A percentile compares a stretch with the other conserved stretches of the same genome.
Evolutionary conservation across 2,329 filamentous ascomycete species (phyloP).

Genomic region (Escovopsis sp.): DNA sequence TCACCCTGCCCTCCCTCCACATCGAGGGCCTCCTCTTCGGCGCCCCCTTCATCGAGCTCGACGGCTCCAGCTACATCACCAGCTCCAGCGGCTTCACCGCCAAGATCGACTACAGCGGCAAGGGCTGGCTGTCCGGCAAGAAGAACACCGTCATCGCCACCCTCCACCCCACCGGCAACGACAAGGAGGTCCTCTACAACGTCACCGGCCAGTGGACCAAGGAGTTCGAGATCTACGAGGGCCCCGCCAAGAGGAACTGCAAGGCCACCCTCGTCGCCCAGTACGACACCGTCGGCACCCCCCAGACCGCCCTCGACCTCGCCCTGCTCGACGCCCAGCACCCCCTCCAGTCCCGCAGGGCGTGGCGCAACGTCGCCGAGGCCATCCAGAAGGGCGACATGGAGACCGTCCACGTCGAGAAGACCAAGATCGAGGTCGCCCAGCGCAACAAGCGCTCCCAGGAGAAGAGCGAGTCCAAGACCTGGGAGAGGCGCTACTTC

Average conservation of each 20-base stretch:
- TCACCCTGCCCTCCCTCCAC: conserved; percentile 80
- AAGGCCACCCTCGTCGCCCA: conserved; percentile 35
- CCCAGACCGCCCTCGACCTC: conserved; percentile 53
- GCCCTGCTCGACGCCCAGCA: conserved; percentile 66
- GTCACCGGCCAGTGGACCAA: conserved; percentile 84
- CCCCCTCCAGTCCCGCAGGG: conserved; percentile 71
- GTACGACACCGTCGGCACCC: conserved; percentile 42
- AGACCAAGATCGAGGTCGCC: conserved; percentile 77
- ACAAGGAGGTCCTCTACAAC: conserved; percentile 65
- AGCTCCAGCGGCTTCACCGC: conserved; percentile 76
- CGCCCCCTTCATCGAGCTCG: conserved; percentile 79
- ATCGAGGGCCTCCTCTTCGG: conserved; percentile 86
- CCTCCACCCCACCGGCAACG: conserved; percentile 54
- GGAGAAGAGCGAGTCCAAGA: conserved; percentile 57
- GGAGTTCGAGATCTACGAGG: conserved; percentile 61
- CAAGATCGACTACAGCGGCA: conserved; percentile 85
- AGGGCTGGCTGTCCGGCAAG: conserved; percentile 89
- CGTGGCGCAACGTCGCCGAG: conserved; percentile 73
- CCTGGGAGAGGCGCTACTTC: conserved; percentile 82
- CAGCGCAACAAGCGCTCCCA: conserved; percentile 60
- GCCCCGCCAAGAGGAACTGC: conserved; percentile 34
- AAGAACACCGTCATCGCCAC: conserved; percentile 78
- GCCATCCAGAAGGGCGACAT: conserved; percentile 73
- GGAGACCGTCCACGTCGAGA: conserved; percentile 62
- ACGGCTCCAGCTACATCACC: conserved; percentile 69